Base-by-base conservation (phyloP, 1,284 basidiomycete genomes). In the Ceratobasidium papillatum region DNA sequence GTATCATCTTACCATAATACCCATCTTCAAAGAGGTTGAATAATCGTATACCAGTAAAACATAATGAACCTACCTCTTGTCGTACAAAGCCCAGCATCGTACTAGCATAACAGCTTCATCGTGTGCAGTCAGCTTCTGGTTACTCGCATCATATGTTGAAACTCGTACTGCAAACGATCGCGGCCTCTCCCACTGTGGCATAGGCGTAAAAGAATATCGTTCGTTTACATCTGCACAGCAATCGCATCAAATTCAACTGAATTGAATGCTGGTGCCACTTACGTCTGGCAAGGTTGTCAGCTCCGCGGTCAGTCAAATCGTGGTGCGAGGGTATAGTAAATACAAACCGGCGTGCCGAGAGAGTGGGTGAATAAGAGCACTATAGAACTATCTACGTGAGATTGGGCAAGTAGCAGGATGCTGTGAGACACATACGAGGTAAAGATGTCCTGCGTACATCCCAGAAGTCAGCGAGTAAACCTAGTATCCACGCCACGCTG, bases 41-140 rank as follows among this genome's bases (percentile, higher is more conserved):
- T 34, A 38, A 36, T 3, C 32, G 7, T n/a, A 3, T 32, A 59
- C 1, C 11, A 38, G 19, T 2, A 38, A 14, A 34, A 59, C n/a
- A 3, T n/a, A 38, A 38, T 9, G 1, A 1, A 1, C 51, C 43
- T 25, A 68, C 65, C 19, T 68, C 30, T 38, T n/a, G 27, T 45
- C 34, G 36, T 68, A 68, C 34, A 68, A 36, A 11, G 65, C 65
- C 65, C 65, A 68, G 22, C 65, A 68, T 11, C 65, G 65, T 14
- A 68, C 22, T 2, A 56, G 30, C 34, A 68, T 66, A 22, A 68
- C 32, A 17, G 19, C 51, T 36, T 25, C 11, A 38, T 3, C 14
- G 25, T 41, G 32, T 7, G 32, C 3, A 1, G 30, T 32, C 43
- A 52, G 49, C 19, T 9, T 4, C 9, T 52, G 25, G 3, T 7